Base-by-base conservation (phyloP, 225 moss, liverwort and hornwort species). In the Physcomitrellopsis africana region DNA sequence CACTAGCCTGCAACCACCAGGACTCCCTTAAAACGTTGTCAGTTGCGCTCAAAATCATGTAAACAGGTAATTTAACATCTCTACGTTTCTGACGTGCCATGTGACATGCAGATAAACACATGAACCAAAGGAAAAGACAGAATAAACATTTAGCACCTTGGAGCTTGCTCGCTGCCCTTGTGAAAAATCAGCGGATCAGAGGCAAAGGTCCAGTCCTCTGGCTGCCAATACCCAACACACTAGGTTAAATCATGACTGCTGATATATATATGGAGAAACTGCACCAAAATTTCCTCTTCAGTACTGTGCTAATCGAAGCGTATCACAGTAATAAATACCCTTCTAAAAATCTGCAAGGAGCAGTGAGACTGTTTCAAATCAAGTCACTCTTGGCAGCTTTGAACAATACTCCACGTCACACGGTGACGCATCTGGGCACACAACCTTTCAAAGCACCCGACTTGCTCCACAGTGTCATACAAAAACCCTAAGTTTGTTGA, bases 121-220 rank as follows among this genome's bases (percentile, higher is more conserved):
- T 52, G 32, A 52, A 16, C 46, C 75, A 49, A 65, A 60, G 54
- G 73, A 37, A 63, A 63, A 1, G 47, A 60, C 7, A 49, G 73
- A 69, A 56, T 54, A 63, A 37, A 37, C n/a, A 60, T n/a, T 10
- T 24, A 58, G 44, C 80, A 94, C 94, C 94, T 92, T 43, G 81
- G 75, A 24, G 94, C 92, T 76, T 91, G 91, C 74, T 93, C 90
- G 78, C 87, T 91, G 87, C 78, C 81, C 83, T 90, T 92, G 46
- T 84, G 68, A 13, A 93, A 87, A 61, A 94, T 97, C 77, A 85
- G 76, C 1, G 94, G 76, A 59, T 91, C 86, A 78, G 92, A 97
- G 37, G 67, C 84, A 78, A 94, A 97, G 37, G 67, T 80, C 92
- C 94, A 97, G 19, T 78, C 80, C 65, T 84, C 82, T 63, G 92